A percentile compares a stretch with the other conserved stretches of the same genome.
These are phyloP conservation scores for Kwoniella dejecticola DNA, from an alignment of 768 basidiomycete species.

Conservation along the genomic window DNA sequence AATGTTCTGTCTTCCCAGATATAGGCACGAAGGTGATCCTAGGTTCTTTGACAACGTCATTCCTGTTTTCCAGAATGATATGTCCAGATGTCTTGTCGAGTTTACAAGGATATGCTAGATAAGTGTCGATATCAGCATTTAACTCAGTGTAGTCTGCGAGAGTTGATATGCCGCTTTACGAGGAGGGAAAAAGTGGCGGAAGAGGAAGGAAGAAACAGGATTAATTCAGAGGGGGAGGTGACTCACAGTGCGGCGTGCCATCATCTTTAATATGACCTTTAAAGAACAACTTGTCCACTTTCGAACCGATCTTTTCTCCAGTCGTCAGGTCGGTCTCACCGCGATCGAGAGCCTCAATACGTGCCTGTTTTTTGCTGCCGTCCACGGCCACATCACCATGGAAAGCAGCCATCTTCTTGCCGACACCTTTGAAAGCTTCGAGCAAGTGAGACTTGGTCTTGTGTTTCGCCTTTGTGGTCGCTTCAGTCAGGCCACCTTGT, in stretches of 20 bases:
- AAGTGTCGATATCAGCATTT: not conserved
- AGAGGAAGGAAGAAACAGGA: too few relatives aligned
- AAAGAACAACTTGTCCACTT: conserved; percentile 54
- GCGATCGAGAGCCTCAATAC: conserved; percentile 25
- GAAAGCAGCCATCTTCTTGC: conserved; percentile 57
- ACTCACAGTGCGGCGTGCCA: conserved; percentile 48
- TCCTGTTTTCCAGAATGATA: conserved; percentile 50
- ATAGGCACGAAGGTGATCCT: conserved; percentile 50
- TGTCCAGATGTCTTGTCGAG: conserved; percentile 54
- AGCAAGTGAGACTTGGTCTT: conserved; percentile 54
- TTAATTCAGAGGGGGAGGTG: too few relatives aligned
- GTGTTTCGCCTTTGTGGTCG: conserved; percentile 47
- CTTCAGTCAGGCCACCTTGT: conserved; percentile 51
- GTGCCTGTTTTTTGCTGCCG: conserved; percentile 52
- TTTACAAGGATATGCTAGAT: conserved; percentile 55
- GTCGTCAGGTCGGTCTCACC: conserved; percentile 13
- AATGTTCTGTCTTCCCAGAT: conserved; percentile 38
- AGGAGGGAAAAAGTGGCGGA: too few relatives aligned
- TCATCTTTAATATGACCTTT: conserved; percentile 54
- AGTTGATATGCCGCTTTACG: not conserved
- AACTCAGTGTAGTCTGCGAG: not conserved
- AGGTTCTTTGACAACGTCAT: conserved; percentile 31
- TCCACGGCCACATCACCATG: conserved; percentile 56
- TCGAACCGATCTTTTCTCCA: conserved; percentile 50
- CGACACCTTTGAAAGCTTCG: conserved; percentile 49